phyloP scores from a whole-genome alignment of 73 alveolate species.

The Stentor coeruleus region DNA sequence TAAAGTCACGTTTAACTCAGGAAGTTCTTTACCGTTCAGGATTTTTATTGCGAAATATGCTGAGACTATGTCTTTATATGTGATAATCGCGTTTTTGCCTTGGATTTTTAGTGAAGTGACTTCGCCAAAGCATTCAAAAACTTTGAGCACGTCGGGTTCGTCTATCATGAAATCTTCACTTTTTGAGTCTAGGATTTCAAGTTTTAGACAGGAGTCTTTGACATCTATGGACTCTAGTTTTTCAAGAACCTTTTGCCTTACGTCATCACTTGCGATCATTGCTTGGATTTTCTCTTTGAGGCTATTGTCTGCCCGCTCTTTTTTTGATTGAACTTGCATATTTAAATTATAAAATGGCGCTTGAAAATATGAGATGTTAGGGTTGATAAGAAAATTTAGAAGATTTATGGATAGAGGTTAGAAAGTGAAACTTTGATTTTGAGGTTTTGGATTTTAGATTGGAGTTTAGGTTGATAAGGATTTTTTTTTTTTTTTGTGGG shows the following conservation, averaged over 20 bases:
- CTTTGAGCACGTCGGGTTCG: slow-evolving; percentile 2
- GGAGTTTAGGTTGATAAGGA: no score
- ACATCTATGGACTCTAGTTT: background rate
- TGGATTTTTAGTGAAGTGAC: background rate
- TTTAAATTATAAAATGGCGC: background rate
- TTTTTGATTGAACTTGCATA: slow-evolving; percentile 2
- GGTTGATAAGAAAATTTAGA: no score
- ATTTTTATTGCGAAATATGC: slow-evolving; percentile 24
- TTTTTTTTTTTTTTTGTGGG: no score
- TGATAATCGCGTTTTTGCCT: background rate
- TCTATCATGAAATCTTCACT: background rate
- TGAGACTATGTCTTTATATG: slow-evolving; percentile 24
- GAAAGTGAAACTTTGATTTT: no score
- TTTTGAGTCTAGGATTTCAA: slow-evolving; percentile 4
- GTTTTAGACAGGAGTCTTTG: slow-evolving; percentile 15
- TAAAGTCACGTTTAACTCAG: background rate
- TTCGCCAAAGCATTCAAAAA: slow-evolving; percentile 28
- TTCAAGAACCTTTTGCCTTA: background rate
- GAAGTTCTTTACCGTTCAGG: slow-evolving; percentile 15
- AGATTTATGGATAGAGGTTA: no score
- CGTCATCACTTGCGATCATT: background rate
- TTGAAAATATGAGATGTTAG: background rate
- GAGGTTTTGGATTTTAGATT: no score
- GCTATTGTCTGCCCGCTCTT: background rate
- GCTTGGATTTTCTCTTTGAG: background rate